A percentile compares a stretch with the other conserved stretches of the same genome.
phyloP scores from a whole-genome alignment of 805 yeast species.

The Wickerhamomyces silvicola region DNA sequence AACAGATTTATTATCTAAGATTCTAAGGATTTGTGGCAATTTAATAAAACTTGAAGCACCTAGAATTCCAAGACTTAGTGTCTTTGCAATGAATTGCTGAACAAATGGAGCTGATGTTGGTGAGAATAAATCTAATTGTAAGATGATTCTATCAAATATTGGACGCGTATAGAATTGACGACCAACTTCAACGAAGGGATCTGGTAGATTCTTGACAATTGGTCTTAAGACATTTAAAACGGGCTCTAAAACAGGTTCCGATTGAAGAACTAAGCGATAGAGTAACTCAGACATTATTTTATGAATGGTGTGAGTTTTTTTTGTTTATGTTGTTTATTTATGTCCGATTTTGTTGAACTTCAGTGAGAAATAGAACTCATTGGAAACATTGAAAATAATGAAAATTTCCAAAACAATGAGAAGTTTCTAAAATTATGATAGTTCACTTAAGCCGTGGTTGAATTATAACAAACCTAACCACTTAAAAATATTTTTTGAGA shows the following conservation, averaged over 20 bases:
- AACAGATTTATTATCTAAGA: conserved; percentile 26
- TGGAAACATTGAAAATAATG: too few relatives aligned
- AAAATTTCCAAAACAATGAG: too few relatives aligned
- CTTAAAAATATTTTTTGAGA: too few relatives aligned
- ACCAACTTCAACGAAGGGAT: conserved; percentile 17
- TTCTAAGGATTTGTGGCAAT: conserved; percentile 33
- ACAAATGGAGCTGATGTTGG: conserved; percentile 20
- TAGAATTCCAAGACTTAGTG: conserved; percentile 31
- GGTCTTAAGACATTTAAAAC: conserved; percentile 16
- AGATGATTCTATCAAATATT: conserved; percentile 22
- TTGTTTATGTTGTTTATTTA: neutral
- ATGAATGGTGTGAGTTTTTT: neutral
- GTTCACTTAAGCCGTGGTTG: too few relatives aligned
- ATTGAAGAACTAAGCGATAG: conserved; percentile 3
- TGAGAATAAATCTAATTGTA: conserved; percentile 20
- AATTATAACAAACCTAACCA: too few relatives aligned
- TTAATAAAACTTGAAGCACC: conserved; percentile 31
- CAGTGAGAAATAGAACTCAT: too few relatives aligned
- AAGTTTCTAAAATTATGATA: too few relatives aligned
- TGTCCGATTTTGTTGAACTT: conserved; percentile 2
- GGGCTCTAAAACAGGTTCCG: conserved; percentile 15
- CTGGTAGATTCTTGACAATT: conserved; percentile 14
- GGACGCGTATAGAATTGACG: conserved; percentile 20
- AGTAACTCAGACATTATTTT: conserved; percentile 1
- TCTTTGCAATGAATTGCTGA: conserved; percentile 25